Evolutionary conservation across 1,139 yeast genomes (phyloP), one percentile per base, ranked within the genome.

Genomic region (Yamadazyma kanchanaburiensis): DNA sequence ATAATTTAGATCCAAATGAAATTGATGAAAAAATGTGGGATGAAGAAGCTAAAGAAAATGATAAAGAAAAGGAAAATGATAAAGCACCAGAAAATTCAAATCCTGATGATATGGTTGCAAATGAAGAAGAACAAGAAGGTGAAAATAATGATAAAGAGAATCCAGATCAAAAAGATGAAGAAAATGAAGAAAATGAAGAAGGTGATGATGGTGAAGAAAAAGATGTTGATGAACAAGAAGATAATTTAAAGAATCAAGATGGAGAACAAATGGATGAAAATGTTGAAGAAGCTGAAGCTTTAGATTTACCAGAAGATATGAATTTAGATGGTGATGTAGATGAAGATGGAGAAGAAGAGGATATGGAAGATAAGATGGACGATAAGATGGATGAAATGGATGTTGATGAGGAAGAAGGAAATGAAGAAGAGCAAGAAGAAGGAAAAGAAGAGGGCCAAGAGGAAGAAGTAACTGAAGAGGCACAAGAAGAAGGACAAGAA

Each of bases 1-100:
- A 88, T 52, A 94, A 87, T 34, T 67, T 84, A 37, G 97, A 91
- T 66, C 96, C 96, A 2, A 86, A 89, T 56, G 95, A 95, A 5
- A 77, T 91, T 29, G 98, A 94, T 55, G 98, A 94, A 46, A 91
- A 91, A 62, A 86, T 91, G 96, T 91, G 98, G 98, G 94, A 91
- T 49, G 97, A 88, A 49, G 88, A 89, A 53, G 84, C 84, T 10
- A 74, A 79, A 33, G 89, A 84, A 9, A 78, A 79, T 33, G 70
- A 74, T 24, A 80, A 82, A 48, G 87, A 82, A 47, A 81, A 82
- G 49, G 82, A 81, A 27, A 73, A 87, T 12, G 88, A 84, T 21
- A 67, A 75, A 33, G 63, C 79, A 55, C 80, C 86, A 1, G 77
- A 79, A 16, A 65, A 74, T 34, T 60, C 77, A 2, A 55, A 56